Conservation (phyloP, 1,139 yeast genomes). For the Suhomyces ambrosiae region DNA sequence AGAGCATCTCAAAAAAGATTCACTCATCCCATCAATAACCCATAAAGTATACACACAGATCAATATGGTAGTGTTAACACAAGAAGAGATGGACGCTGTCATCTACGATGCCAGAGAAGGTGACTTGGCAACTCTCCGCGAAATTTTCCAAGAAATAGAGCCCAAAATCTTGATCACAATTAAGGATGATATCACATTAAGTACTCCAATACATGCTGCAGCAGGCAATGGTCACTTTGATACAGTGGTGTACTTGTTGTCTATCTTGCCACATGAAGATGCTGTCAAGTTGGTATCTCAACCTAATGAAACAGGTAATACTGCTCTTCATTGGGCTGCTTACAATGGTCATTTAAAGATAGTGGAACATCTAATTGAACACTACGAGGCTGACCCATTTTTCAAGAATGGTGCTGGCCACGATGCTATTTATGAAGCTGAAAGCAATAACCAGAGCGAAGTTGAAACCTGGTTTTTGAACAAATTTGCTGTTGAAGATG, state of each 20-base stretch:
- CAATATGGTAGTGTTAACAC: constrained; percentile 36
- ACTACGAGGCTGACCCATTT: constrained; percentile 79
- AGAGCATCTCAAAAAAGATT: background rate
- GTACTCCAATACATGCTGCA: constrained; percentile 91
- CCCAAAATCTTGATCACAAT: constrained; percentile 51
- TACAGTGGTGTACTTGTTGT: constrained; percentile 60
- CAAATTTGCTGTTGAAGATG: constrained; percentile 72
- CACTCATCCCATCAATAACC: background rate
- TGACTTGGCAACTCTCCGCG: constrained; percentile 72
- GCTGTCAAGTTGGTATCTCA: constrained; percentile 52
- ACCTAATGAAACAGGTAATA: constrained; percentile 81
- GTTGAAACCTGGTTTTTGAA: constrained; percentile 73
- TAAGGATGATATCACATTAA: constrained; percentile 62
- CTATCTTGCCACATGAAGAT: constrained; percentile 47
- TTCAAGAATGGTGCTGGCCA: constrained; percentile 72
- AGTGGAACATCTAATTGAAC: constrained; percentile 70
- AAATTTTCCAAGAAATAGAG: constrained; percentile 65
- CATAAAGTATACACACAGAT: constrained; percentile 1
- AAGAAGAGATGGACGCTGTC: constrained; percentile 82
- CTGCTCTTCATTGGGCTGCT: constrained; percentile 96
- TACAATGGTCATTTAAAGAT: constrained; percentile 79
- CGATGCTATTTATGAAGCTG: constrained; percentile 89
- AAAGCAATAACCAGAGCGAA: constrained; percentile 63
- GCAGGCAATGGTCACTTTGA: constrained; percentile 91
- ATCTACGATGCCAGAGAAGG: constrained; percentile 86